Percentiles rank a stretch among this genome's conserved stretches.
These are phyloP conservation scores for Wickerhamomyces rabaulensis DNA, from an alignment of 805 yeast species.

Conservation along the genomic window DNA sequence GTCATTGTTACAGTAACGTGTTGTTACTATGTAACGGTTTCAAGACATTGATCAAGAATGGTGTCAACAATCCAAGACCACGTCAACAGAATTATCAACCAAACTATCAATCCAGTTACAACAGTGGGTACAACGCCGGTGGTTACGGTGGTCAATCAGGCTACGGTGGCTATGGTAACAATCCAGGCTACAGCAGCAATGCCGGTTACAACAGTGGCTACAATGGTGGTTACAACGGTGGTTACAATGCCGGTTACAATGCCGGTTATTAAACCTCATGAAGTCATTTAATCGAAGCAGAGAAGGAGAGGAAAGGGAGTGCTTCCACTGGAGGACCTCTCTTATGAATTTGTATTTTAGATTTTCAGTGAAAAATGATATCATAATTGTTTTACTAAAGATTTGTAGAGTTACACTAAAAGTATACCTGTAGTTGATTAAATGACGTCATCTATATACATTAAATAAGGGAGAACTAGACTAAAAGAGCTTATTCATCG, in stretches of 20 bases:
- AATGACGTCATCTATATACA: not conserved
- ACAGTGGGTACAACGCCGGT: not conserved
- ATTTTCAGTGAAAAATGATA: not conserved
- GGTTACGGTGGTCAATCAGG: not conserved
- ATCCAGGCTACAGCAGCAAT: not conserved
- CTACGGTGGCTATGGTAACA: not conserved
- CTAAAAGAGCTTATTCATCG: conserved; percentile 1
- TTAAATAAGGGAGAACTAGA: not conserved
- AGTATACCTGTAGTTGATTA: no score
- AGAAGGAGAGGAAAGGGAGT: not conserved
- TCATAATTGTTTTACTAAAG: no score
- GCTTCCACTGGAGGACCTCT: no score
- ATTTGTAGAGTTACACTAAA: no score
- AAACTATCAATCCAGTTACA: not conserved
- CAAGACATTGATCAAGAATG: conserved; percentile 51
- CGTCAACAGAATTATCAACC: not conserved
- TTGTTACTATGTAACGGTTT: conserved; percentile 89
- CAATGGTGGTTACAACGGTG: not conserved
- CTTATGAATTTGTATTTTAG: not conserved
- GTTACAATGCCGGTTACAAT: not conserved
- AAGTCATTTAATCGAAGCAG: not conserved
- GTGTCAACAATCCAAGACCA: conserved; percentile 3
- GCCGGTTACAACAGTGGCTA: not conserved
- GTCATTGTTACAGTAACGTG: conserved; percentile 85
- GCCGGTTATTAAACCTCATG: not conserved